Evolutionary conservation across 257 asterid genomes (phyloP).

Genomic region (Nemophila menziesii): DNA sequence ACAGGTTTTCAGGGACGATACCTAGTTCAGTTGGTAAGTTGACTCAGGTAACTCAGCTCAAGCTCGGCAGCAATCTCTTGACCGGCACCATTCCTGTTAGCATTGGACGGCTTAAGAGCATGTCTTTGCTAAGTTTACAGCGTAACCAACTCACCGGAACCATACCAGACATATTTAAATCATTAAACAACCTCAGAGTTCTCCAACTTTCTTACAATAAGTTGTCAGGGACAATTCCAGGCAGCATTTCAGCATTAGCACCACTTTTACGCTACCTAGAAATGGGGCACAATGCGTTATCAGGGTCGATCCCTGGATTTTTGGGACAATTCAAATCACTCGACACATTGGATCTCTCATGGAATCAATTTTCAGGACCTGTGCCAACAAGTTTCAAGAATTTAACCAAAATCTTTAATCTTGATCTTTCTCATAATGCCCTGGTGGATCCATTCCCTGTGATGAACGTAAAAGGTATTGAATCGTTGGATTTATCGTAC

Average conservation of each 20-base stretch:
- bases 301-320: conserved; percentile 60
- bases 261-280: conserved; percentile 30
- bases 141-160: conserved; percentile 41
- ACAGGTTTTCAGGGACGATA: conserved; percentile 43
- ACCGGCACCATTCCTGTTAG: conserved; percentile 41
- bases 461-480: conserved; percentile 57
- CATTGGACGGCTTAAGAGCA: conserved; percentile 25
- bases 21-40: conserved; percentile 35
- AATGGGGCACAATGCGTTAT: conserved; percentile 43
- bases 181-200: conserved; percentile 19
- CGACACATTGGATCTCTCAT: conserved; percentile 60
- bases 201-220: conserved; percentile 12
- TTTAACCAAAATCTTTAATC: conserved; percentile 72
- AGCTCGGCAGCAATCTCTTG: conserved; percentile 41
- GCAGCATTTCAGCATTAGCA: conserved; percentile 28
- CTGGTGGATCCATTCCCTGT: conserved; percentile 69
- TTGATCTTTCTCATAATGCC: conserved; percentile 54
- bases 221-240: conserved; percentile 46
- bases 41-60: conserved; percentile 33
- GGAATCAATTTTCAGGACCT: conserved; percentile 46
- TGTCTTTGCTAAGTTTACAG: conserved; percentile 23
- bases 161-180: conserved; percentile 42
- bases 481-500: conserved; percentile 64
- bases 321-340: conserved; percentile 44
- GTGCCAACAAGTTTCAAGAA: conserved; percentile 59